Conservation (phyloP, 495 filamentous ascomycete species). For the Hypoxylon subgilvum region DNA sequence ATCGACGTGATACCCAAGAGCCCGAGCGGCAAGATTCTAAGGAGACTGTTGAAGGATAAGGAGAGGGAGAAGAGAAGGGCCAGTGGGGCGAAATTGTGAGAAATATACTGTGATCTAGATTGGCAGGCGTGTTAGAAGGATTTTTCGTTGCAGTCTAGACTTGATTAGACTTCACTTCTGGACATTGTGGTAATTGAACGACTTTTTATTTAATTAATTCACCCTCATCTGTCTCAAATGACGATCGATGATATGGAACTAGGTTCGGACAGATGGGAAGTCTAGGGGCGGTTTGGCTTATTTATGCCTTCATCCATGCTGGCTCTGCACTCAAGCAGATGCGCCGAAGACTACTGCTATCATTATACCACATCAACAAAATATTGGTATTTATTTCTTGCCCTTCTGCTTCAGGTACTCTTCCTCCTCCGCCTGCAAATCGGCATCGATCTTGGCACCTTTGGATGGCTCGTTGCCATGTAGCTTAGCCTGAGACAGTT, state of each 20-base stretch:
- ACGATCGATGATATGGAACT: no score
- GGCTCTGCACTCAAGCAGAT: background rate
- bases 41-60: slow-evolving; percentile 78
- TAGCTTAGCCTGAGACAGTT: slow-evolving; percentile 56
- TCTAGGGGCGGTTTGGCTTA: background rate
- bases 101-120: background rate
- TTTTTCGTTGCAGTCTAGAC: background rate
- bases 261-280: no score
- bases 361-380: background rate
- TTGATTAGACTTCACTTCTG: background rate
- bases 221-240: no score
- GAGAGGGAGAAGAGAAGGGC: slow-evolving; percentile 72
- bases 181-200: no score
- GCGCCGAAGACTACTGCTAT: background rate
- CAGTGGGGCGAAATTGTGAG: slow-evolving; percentile 60
- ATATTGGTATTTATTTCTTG: slow-evolving; percentile 27
- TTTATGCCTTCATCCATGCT: slow-evolving; percentile 1
- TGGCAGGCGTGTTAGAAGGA: no score
- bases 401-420: slow-evolving; percentile 65
- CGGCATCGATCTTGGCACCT: slow-evolving; percentile 70
- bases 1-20: slow-evolving; percentile 81
- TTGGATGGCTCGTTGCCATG: slow-evolving; percentile 71
- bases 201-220: background rate
- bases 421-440: slow-evolving; percentile 68
- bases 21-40: slow-evolving; percentile 89